Percentiles rank a stretch among this genome's conserved stretches.
These are phyloP conservation scores for Pelargonium cotyledonis DNA, from an alignment of 441 rosid species.

Conservation along the genomic window DNA sequence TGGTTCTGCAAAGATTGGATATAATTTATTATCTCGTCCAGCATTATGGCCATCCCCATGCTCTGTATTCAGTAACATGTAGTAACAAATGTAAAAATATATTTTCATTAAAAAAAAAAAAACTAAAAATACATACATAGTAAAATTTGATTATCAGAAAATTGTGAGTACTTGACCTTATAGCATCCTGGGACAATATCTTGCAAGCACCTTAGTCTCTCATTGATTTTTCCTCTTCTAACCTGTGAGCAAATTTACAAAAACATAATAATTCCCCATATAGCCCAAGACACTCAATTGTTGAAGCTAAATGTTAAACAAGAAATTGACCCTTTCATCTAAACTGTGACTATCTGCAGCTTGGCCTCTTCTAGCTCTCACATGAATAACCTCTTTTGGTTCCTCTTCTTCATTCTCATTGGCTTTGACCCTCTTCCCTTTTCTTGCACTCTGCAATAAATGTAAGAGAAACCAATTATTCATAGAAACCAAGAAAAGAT, in stretches of 20 bases:
- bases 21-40: background rate
- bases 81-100: too few relatives aligned
- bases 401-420: conserved; percentile 36
- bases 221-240: conserved; percentile 42
- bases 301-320: too few relatives aligned
- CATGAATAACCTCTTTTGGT: conserved; percentile 54
- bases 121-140: too few relatives aligned
- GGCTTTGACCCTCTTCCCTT: conserved; percentile 46
- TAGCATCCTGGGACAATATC: conserved; percentile 71
- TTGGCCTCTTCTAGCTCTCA: conserved; percentile 68
- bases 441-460: conserved; percentile 35
- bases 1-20: background rate
- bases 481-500: too few relatives aligned
- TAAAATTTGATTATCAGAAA: too few relatives aligned
- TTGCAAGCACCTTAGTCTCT: conserved; percentile 43
- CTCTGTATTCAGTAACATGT: conserved; percentile 30
- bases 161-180: conserved; percentile 29
- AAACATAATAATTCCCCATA: too few relatives aligned
- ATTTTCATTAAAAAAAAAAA: too few relatives aligned
- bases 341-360: conserved; percentile 70
- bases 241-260: conserved; percentile 22
- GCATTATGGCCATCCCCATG: conserved; percentile 50
- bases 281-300: background rate
- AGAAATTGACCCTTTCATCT: conserved; percentile 52
- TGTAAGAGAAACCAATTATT: too few relatives aligned